Evolutionary conservation across 2,329 filamentous ascomycete species (phyloP).

Genomic region (Pyricularia grisea): DNA sequence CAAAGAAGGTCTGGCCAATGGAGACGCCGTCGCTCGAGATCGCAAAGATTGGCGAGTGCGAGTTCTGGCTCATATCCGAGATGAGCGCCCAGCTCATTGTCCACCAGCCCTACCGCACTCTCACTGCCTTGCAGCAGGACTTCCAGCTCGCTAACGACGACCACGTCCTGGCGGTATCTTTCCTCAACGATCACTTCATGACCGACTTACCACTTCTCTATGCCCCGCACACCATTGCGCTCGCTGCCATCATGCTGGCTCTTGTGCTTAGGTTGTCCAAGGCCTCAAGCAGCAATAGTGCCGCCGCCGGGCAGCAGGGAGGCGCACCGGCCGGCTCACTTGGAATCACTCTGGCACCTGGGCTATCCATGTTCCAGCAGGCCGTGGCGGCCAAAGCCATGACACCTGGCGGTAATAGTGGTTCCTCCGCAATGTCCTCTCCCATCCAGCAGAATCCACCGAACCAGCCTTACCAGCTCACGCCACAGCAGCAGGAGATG

Average conservation of each 20-base stretch:
- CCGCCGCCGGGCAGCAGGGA: slow-evolving; percentile 7
- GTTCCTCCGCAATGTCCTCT: slow-evolving; percentile 16
- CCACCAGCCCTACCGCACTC: slow-evolving; percentile 80
- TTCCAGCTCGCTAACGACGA: slow-evolving; percentile 72
- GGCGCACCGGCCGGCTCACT: slow-evolving; percentile 8
- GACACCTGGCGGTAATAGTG: neutral
- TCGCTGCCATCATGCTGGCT: slow-evolving; percentile 75
- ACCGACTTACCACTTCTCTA: slow-evolving; percentile 83
- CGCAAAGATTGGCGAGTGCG: slow-evolving; percentile 82
- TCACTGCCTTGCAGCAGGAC: slow-evolving; percentile 60
- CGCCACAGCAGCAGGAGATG: slow-evolving; percentile 13
- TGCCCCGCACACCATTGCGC: slow-evolving; percentile 78
- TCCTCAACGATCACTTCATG: slow-evolving; percentile 88
- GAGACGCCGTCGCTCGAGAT: slow-evolving; percentile 52
- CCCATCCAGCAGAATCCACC: neutral
- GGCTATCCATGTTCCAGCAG: slow-evolving; percentile 1
- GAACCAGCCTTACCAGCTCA: neutral
- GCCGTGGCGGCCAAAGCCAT: neutral
- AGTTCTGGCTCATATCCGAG: slow-evolving; percentile 86
- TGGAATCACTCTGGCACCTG: slow-evolving; percentile 7
- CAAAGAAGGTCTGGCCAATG: slow-evolving; percentile 67
- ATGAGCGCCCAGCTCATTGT: slow-evolving; percentile 84
- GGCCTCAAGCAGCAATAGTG: neutral
- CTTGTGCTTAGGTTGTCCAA: slow-evolving; percentile 55
- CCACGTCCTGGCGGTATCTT: slow-evolving; percentile 63